Evolutionary conservation across 441 rosid species (phyloP), one percentile per base, ranked within the genome.

Genomic region (Erodium chrysanthum): DNA sequence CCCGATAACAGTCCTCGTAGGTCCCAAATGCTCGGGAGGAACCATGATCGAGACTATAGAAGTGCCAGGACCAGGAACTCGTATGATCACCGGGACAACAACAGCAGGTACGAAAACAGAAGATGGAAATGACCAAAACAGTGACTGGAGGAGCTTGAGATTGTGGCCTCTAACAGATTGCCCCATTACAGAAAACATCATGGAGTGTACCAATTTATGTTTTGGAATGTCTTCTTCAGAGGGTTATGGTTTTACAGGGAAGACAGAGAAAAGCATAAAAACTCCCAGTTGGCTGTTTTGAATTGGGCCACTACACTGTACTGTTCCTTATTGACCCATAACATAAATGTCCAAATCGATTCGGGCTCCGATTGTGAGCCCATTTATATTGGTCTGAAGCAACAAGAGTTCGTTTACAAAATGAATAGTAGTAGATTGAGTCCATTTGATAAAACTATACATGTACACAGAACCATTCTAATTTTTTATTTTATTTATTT

Each of bases 1-100:
- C 96, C 94, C 0, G 97, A 93, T 52, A 74, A 84, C 71, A 93
- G 97, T 72, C 97, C 88, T 48, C 79, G 60, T 20, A 82, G 83
- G 74, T 59, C 76, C 44, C 69, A 73, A 58, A 65, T 35, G 64
- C 59, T 64, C 0, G 81, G 83, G 60, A 78, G 92, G 74, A 86
- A 74, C 73, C 64, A 71, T 0, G 83, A 82, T 37, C 78, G 77
- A 76, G 72, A 74, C 64, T 78, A 76, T 56, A 62, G 72, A 52
- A 56, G 4, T 18, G 67, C 82, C 12, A 70, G 84, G 74, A 35
- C 84, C 37, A 75, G 80, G 67, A 78, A 81, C 75, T 73, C 86
- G 65, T 64, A 85, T 5, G 84, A 77, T 23, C 72, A 79, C 66
- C 70, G 78, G 75, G 91, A 60, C 21, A 25, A 9, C 8, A 37